Percentiles rank a stretch among this genome's conserved stretches.
phyloP scores from a whole-genome alignment of 768 basidiomycete genomes.

The Serendipita sp. region DNA sequence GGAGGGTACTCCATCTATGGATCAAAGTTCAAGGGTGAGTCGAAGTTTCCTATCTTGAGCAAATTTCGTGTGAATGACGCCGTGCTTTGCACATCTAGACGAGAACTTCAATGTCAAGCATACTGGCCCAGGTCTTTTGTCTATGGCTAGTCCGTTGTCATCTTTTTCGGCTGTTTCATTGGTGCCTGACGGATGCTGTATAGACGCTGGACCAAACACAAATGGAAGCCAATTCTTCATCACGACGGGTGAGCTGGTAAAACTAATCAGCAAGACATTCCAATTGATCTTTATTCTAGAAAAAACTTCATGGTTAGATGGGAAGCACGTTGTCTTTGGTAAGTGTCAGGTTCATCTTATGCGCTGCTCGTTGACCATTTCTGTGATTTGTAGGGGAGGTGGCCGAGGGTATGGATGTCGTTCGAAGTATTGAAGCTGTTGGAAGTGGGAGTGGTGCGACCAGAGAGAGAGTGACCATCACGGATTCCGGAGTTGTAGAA shows the following conservation, averaged over 20 bases:
- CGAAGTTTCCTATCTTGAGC: not conserved
- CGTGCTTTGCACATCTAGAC: slow-evolving; percentile 22
- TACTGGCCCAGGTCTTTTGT: slow-evolving; percentile 47
- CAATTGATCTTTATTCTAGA: not conserved
- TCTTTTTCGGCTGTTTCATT: not conserved
- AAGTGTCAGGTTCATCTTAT: not conserved
- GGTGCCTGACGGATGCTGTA: not conserved
- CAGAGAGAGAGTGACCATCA: not conserved
- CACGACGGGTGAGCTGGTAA: not conserved
- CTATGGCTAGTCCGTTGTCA: slow-evolving; percentile 51
- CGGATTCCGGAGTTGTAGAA: not conserved
- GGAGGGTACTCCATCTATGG: slow-evolving; percentile 24
- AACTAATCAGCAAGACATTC: not conserved
- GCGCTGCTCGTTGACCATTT: not conserved
- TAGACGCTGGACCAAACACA: not conserved
- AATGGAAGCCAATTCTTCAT: slow-evolving; percentile 6
- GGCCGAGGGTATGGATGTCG: slow-evolving; percentile 28
- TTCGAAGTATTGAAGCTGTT: slow-evolving; percentile 14
- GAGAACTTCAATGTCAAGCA: slow-evolving; percentile 59
- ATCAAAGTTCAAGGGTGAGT: slow-evolving; percentile 15
- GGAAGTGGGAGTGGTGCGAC: not conserved
- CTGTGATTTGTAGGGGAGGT: slow-evolving; percentile 18
- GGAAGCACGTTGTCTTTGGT: slow-evolving; percentile 27
- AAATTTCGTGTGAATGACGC: not conserved
- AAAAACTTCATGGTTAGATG: slow-evolving; percentile 17